phyloP scores from a whole-genome alignment of 257 asterid species.

The Solanum virginianum region DNA sequence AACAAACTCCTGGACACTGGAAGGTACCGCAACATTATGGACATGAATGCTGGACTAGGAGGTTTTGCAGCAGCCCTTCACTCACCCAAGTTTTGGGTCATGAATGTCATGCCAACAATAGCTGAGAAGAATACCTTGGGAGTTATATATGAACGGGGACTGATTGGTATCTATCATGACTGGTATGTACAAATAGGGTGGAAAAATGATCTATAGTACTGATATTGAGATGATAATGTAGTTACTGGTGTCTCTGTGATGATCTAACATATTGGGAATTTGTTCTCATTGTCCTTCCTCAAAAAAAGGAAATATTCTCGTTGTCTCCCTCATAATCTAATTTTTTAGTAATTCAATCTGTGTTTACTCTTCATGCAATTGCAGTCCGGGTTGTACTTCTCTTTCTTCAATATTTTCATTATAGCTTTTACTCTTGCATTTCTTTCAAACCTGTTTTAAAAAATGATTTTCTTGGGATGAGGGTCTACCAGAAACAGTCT shows the following conservation, averaged over 20 bases:
- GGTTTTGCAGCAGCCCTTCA: constrained; percentile 82
- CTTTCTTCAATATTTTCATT: not conserved
- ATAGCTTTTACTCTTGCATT: not conserved
- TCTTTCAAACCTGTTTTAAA: not conserved
- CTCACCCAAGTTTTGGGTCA: constrained; percentile 84
- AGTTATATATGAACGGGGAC: constrained; percentile 75
- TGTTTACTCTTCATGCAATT: not conserved
- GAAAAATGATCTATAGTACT: not conserved
- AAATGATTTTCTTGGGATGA: not conserved
- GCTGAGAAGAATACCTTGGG: constrained; percentile 79
- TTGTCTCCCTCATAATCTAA: not conserved
- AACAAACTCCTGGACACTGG: constrained; percentile 76
- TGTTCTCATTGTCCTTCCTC: not conserved
- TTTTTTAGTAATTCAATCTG: not conserved
- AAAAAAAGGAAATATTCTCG: not conserved
- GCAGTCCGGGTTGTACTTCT: not conserved
- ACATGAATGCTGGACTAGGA: constrained; percentile 96
- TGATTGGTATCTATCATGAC: constrained; percentile 87
- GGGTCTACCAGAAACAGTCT: not conserved
- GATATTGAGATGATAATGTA: not conserved
- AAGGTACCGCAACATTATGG: constrained; percentile 95
- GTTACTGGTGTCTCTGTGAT: not conserved
- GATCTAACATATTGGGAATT: not conserved
- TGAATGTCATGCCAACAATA: constrained; percentile 88
- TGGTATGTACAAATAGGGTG: constrained; percentile 29